A percentile compares a stretch with the other conserved stretches of the same genome.
phyloP scores from a whole-genome alignment of 192 early-diverging fungal genomes.

The Coemansia sp. region DNA sequence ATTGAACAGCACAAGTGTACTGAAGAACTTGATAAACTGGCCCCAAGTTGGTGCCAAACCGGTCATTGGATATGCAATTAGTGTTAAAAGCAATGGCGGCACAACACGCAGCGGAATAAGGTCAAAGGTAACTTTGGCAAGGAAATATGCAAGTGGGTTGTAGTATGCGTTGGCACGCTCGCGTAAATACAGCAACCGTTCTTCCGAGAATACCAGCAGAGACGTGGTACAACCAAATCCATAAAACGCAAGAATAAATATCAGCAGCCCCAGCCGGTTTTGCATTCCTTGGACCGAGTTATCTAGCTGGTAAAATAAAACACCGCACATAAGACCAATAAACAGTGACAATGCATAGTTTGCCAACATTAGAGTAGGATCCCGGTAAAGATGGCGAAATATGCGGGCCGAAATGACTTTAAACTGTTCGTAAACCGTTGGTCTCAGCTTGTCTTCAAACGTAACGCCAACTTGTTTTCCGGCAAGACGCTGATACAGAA shows the following conservation, averaged over 20 bases:
- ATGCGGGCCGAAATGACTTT: conserved; percentile 49
- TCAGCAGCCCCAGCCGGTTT: conserved; percentile 48
- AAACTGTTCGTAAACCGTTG: conserved; percentile 51
- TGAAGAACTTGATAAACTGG: conserved; percentile 69
- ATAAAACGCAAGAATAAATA: conserved; percentile 54
- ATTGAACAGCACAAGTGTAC: conserved; percentile 81
- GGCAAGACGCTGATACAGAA: conserved; percentile 10
- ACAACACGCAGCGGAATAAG: conserved; percentile 73
- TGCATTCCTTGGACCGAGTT: conserved; percentile 45
- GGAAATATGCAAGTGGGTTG: conserved; percentile 57
- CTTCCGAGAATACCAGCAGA: conserved; percentile 42
- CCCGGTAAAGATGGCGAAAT: conserved; percentile 43
- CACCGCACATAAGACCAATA: conserved; percentile 53
- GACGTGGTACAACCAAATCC: conserved; percentile 60
- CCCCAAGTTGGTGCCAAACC: conserved; percentile 63
- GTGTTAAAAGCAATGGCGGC: conserved; percentile 74
- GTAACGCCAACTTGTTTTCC: conserved; percentile 1
- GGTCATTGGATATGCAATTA: conserved; percentile 84
- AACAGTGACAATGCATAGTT: conserved; percentile 42
- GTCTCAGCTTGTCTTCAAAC: conserved; percentile 27
- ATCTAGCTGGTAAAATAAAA: conserved; percentile 56
- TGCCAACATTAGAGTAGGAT: conserved; percentile 43
- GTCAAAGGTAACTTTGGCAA: conserved; percentile 62
- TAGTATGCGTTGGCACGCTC: conserved; percentile 66
- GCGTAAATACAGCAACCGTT: conserved; percentile 53